Evolutionary conservation across 805 yeast genomes (phyloP), one percentile per base, ranked within the genome.

Genomic region (Zygosaccharomyces kombuchaensis): DNA sequence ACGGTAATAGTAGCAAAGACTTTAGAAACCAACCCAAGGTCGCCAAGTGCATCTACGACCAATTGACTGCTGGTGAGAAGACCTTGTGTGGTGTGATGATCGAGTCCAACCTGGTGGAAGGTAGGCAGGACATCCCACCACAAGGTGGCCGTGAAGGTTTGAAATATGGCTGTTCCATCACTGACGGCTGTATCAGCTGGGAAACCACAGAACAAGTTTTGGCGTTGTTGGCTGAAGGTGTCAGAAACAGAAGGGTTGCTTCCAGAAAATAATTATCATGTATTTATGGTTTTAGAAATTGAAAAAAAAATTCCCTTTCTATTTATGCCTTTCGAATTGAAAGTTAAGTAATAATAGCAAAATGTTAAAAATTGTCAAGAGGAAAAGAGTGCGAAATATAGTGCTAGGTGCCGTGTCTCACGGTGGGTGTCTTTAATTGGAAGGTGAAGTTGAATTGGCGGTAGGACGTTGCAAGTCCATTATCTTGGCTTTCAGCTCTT

Each of bases 171-270:
- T 87, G 89, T 52, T 86, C 96, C 25, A 89, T 91, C 59, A 91
- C 99, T n/a, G 99, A 91, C 68, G 96, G 96, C 26, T 91, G 99
- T 75, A 89, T 91, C 50, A 78, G 87, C 49, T 87, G 96, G 88
- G 93, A 85, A 44, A 73, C 80, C 40, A 91, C 99, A 13, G 91
- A 75, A 40, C 69, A 66, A 21, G 91, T 88, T 45, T 74, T 91
- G 57, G 76, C 74, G 42, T 71, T 73, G 42, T 78, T 91, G 58
- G 82, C 97, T 21, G 76, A 77, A 27, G 95, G 96, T 48, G 93
- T 91, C 25, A 78, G 79, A 66, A 72, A 73, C 39, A 84, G 97
- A 75, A 83, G 97, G 75, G 52, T 57, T 37, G 58, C 57, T 37
- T 46, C 59, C 21, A 56, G 54, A 31, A 56, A 58, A 42, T 52